Conservation (phyloP, 352 stramenopile genomes). For the Phytophthora pistaciae region DNA sequence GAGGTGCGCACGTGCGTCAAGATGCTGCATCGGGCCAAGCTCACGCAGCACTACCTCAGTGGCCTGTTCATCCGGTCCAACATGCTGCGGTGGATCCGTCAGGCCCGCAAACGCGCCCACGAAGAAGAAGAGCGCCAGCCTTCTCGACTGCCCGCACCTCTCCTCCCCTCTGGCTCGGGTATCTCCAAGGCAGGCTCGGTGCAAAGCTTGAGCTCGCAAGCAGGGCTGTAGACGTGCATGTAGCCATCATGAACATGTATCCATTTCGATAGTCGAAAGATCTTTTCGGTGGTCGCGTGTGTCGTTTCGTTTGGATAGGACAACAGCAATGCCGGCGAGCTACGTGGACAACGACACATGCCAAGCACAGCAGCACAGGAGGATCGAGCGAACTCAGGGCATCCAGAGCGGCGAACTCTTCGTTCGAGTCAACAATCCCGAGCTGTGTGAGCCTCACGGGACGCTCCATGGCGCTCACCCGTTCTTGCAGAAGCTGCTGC, state of each 20-base stretch:
- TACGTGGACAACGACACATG: background rate
- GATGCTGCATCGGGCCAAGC: slow-evolving; percentile 69
- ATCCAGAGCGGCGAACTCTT: slow-evolving; percentile 62
- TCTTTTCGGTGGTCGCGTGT: slow-evolving; percentile 27
- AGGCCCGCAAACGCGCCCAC: slow-evolving; percentile 49
- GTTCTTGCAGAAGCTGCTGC: slow-evolving; percentile 42
- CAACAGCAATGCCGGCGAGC: background rate
- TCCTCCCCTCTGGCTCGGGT: slow-evolving; percentile 4
- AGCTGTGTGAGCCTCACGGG: slow-evolving; percentile 30
- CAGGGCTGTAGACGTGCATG: background rate
- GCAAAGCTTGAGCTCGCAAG: slow-evolving; percentile 21
- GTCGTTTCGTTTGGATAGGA: slow-evolving; percentile 11
- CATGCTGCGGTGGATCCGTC: slow-evolving; percentile 65
- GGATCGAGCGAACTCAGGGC: slow-evolving; percentile 19
- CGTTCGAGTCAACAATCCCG: slow-evolving; percentile 36
- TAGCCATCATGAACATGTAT: slow-evolving; percentile 8
- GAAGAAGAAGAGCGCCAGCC: slow-evolving; percentile 36
- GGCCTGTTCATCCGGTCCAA: slow-evolving; percentile 68
- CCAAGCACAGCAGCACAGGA: slow-evolving; percentile 1
- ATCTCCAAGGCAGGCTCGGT: slow-evolving; percentile 25
- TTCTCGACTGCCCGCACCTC: slow-evolving; percentile 5
- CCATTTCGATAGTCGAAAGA: slow-evolving; percentile 24
- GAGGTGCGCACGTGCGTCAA: slow-evolving; percentile 72
- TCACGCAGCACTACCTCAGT: slow-evolving; percentile 79
- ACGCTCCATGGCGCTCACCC: slow-evolving; percentile 34